Percentiles rank a stretch among this genome's conserved stretches.
Conservation (phyloP, 345 rosid genomes). For the Luvunga scandens region DNA sequence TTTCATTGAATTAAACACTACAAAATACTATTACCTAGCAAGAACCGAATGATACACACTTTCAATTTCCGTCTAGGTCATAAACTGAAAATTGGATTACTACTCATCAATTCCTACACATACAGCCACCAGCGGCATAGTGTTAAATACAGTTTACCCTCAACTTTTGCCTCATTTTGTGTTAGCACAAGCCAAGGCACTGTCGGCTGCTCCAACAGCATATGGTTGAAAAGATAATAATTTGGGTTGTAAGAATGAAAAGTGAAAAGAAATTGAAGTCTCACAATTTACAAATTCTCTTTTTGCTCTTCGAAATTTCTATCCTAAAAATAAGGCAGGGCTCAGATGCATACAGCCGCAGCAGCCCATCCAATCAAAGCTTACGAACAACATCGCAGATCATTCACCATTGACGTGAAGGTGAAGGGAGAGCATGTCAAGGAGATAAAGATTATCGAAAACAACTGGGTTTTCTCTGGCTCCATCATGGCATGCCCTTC, state of each 20-base stretch:
- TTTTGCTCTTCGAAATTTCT: slow-evolving; percentile 37
- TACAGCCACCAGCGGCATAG: slow-evolving; percentile 10
- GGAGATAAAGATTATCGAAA: neutral
- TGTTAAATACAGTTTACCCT: slow-evolving; percentile 8
- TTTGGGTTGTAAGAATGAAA: slow-evolving; percentile 20
- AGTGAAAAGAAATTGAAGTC: slow-evolving; percentile 19
- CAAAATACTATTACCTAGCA: neutral
- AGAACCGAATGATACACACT: neutral
- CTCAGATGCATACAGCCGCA: neutral
- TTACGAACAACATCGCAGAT: slow-evolving; percentile 10
- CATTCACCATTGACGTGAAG: neutral
- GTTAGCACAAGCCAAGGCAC: slow-evolving; percentile 22
- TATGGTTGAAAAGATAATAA: slow-evolving; percentile 16
- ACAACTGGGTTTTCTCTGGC: slow-evolving; percentile 20
- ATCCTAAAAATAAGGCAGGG: slow-evolving; percentile 26
- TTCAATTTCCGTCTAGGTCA: neutral
- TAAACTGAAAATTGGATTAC: slow-evolving; percentile 12
- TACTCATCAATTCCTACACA: slow-evolving; percentile 1
- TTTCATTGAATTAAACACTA: too few species aligned
- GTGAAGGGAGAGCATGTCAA: neutral
- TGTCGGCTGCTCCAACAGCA: slow-evolving; percentile 7
- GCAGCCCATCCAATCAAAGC: slow-evolving; percentile 19
- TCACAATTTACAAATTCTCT: slow-evolving; percentile 49
- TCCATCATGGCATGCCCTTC: slow-evolving; percentile 13
- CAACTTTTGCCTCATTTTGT: slow-evolving; percentile 13